Base-by-base conservation (phyloP, 805 yeast genomes). In the Cyberlindnera mississippiensis region DNA sequence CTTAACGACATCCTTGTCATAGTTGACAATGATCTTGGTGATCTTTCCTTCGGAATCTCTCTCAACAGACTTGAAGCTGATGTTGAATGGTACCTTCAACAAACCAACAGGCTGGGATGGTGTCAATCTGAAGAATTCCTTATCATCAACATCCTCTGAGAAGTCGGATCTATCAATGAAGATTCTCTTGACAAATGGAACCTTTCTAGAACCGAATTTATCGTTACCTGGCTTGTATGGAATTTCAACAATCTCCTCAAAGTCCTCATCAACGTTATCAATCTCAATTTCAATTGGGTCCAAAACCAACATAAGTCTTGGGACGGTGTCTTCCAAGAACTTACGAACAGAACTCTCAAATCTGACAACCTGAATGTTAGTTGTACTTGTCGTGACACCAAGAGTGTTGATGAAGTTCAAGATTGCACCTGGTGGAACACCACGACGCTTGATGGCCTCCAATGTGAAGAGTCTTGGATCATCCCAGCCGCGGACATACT, bases 341-440 rank as follows among this genome's bases (percentile, higher is more conserved):
- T 78, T 75, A 65, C 99, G 82, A 42, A 93, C 79, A 2, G 97
- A 81, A 59, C 82, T 78, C 59, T 93, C 99, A 59, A 93, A 89
- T 62, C 99, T 75, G 9, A 79, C 77, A 15, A 77, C 84, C 71
- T 93, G 98, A 61, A 93, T 93, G 59, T 87, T 88, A 32, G 96
- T 82, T 34, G 90, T 85, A 35, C 91, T 75, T 2, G 98, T 93
- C 32, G 99, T 93, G 42, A 93, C 99, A 59, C 99, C 99, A 54
- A 93, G 75, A 35, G 96, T 91, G 63, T 90, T 87, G 59, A 93
- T 85, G 63, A 93, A 93, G 26, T 89, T 77, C 61, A 93, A 73
- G 62, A 93, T 87, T 22, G 98, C 97, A 34, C 98, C 97, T 11
- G 99, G 99, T 52, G 99, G 99, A 8, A 93, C 82, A 70, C 99